Percentiles rank a stretch among this genome's conserved stretches.
Conservation (phyloP, 2,329 filamentous ascomycete genomes). For the Zasmidium citrigriseum region DNA sequence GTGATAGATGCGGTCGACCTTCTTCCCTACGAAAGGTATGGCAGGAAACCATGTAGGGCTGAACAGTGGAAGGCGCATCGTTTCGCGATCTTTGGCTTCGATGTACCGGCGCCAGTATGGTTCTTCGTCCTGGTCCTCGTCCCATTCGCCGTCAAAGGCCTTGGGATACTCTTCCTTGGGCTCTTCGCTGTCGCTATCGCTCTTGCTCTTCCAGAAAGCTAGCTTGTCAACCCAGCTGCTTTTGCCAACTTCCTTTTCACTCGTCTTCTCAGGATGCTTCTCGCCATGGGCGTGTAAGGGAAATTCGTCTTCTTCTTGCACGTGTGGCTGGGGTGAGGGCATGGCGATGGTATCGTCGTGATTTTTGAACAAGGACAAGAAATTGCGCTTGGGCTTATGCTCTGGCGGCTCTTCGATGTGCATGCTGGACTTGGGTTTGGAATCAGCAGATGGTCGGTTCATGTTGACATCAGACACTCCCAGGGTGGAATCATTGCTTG, state of each 20-base stretch:
- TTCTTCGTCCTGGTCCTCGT: constrained; percentile 62
- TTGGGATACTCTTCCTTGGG: constrained; percentile 55
- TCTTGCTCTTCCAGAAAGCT: constrained; percentile 32
- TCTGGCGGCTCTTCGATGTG: constrained; percentile 34
- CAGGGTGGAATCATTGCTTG: constrained; percentile 18
- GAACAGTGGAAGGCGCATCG: constrained; percentile 71
- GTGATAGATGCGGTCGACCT: constrained; percentile 93
- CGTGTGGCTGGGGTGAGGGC: constrained; percentile 47
- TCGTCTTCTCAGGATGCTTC: constrained; percentile 5
- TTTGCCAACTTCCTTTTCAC: constrained; percentile 9
- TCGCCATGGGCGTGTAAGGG: constrained; percentile 21
- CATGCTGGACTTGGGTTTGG: constrained; percentile 21
- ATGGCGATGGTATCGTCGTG: constrained; percentile 37
- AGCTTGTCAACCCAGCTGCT: constrained; percentile 34
- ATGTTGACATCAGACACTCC: constrained; percentile 12
- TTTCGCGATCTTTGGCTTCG: constrained; percentile 78
- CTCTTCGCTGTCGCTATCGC: constrained; percentile 23
- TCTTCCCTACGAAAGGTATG: constrained; percentile 78
- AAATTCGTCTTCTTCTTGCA: constrained; percentile 36
- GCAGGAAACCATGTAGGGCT: constrained; percentile 70
- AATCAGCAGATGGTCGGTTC: constrained; percentile 26
- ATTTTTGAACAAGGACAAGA: constrained; percentile 37
- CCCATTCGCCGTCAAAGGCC: constrained; percentile 63
- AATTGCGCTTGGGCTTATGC: constrained; percentile 15
- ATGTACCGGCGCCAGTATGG: constrained; percentile 83